Conservation (phyloP, 495 filamentous ascomycete genomes). For the Acidomyces sp. region DNA sequence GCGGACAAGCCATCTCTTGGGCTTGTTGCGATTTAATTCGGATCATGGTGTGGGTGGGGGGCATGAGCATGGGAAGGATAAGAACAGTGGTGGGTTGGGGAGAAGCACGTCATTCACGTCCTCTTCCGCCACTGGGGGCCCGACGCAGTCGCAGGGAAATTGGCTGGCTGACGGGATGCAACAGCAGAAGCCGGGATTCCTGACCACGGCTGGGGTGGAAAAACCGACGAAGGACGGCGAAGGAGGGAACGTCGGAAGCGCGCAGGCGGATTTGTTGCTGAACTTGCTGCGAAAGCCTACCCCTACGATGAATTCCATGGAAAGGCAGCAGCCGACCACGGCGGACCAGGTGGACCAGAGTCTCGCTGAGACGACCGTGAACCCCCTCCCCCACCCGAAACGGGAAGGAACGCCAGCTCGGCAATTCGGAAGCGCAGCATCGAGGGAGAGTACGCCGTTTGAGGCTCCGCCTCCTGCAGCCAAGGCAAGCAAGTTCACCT, state of each 20-base stretch:
- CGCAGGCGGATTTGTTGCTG: conserved; percentile 55
- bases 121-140: neutral
- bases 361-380: conserved; percentile 5
- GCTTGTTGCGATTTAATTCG: conserved; percentile 67
- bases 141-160: conserved; percentile 30
- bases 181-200: conserved; percentile 25
- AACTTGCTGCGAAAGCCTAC: conserved; percentile 44
- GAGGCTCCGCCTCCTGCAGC: conserved; percentile 32
- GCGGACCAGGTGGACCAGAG: conserved; percentile 1
- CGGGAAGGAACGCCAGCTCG: conserved; percentile 28
- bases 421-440: conserved; percentile 29
- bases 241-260: conserved; percentile 38
- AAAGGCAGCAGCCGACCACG: neutral
- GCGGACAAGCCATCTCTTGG: conserved; percentile 61
- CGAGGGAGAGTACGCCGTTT: conserved; percentile 21
- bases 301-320: conserved; percentile 16
- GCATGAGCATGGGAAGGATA: conserved; percentile 22
- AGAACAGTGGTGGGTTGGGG: conserved; percentile 17
- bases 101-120: conserved; percentile 1
- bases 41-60: neutral
- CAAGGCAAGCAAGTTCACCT: conserved; percentile 46
- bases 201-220: conserved; percentile 18
- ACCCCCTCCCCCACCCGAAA: neutral
- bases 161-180: conserved; percentile 18
- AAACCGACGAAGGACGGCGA: conserved; percentile 13